Evolutionary conservation across 495 filamentous ascomycete genomes (phyloP).

Genomic region (Cairneyella variabilis): DNA sequence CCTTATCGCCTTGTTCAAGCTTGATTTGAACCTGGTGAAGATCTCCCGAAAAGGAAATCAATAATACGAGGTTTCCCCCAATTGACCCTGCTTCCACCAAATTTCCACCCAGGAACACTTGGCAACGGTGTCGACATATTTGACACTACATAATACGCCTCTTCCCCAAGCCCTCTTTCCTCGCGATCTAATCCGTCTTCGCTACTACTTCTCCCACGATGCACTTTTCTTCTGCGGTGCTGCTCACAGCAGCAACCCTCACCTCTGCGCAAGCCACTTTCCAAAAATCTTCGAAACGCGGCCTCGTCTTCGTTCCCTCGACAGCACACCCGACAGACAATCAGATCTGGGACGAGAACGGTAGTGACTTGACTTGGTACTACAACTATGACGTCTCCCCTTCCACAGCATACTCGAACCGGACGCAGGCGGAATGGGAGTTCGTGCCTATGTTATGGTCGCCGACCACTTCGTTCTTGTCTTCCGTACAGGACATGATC

Average conservation of each 20-base stretch:
- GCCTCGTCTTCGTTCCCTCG: slow-evolving; percentile 60
- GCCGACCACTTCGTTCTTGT: slow-evolving; percentile 48
- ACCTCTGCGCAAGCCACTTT: slow-evolving; percentile 28
- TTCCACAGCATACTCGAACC: slow-evolving; percentile 41
- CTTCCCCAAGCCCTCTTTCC: not conserved
- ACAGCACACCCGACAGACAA: slow-evolving; percentile 49
- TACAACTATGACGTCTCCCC: slow-evolving; percentile 66
- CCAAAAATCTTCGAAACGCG: slow-evolving; percentile 59
- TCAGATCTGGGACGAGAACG: slow-evolving; percentile 49
- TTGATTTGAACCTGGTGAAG: not conserved
- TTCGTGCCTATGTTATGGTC: slow-evolving; percentile 81
- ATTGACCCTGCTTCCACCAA: not conserved
- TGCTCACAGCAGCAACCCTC: slow-evolving; percentile 20
- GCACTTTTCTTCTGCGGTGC: slow-evolving; percentile 10
- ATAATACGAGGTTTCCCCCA: not conserved
- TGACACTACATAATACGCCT: not conserved
- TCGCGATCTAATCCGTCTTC: not conserved
- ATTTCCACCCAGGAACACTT: not conserved
- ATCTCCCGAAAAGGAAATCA: too few relatives aligned
- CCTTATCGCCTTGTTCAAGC: not conserved
- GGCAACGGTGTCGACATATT: not conserved
- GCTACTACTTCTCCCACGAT: slow-evolving; percentile 12
- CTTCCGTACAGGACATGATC: slow-evolving; percentile 47
- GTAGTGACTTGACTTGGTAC: slow-evolving; percentile 70
- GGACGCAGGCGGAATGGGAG: slow-evolving; percentile 45